Conservation (phyloP, 768 basidiomycete species). For the Suillus subalutaceus region DNA sequence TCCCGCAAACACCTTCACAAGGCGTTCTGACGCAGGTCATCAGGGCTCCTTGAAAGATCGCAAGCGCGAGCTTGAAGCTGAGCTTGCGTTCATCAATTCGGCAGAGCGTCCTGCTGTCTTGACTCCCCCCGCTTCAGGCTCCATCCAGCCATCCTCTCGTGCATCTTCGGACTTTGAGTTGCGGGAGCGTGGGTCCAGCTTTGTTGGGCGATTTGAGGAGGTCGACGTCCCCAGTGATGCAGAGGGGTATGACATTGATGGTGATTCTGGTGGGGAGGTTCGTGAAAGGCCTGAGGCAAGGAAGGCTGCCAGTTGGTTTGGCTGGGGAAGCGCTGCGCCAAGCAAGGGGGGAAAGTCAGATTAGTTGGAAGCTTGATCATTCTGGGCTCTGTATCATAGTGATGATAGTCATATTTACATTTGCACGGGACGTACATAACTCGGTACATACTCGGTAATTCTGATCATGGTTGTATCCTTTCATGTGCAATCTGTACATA, state of each 20-base stretch:
- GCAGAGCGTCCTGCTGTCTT: slow-evolving; percentile 27
- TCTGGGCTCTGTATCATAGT: not conserved
- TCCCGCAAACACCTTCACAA: slow-evolving; percentile 30
- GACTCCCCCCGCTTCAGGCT: slow-evolving; percentile 32
- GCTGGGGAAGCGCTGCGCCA: slow-evolving; percentile 34
- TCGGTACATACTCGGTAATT: not conserved
- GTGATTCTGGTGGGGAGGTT: slow-evolving; percentile 16
- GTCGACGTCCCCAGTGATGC: slow-evolving; percentile 71
- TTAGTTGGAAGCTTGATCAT: slow-evolving; percentile 9
- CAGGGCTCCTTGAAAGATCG: slow-evolving; percentile 42
- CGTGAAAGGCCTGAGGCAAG: slow-evolving; percentile 28
- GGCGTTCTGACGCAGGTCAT: slow-evolving; percentile 6
- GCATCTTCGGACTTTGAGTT: slow-evolving; percentile 45
- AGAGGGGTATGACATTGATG: slow-evolving; percentile 59
- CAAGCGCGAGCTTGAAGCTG: slow-evolving; percentile 55
- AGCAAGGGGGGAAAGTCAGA: slow-evolving; percentile 24
- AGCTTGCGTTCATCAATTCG: slow-evolving; percentile 53
- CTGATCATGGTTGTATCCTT: not conserved
- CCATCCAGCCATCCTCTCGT: slow-evolving; percentile 37
- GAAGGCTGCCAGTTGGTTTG: slow-evolving; percentile 37
- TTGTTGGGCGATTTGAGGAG: slow-evolving; percentile 60
- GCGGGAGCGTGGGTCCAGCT: slow-evolving; percentile 47
- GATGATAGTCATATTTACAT: slow-evolving; percentile 5
- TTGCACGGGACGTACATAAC: not conserved
- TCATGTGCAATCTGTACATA: not conserved